A percentile compares a stretch with the other conserved stretches of the same genome.
phyloP scores from a whole-genome alignment of 306 rosid species.

The Betula pendula region DNA sequence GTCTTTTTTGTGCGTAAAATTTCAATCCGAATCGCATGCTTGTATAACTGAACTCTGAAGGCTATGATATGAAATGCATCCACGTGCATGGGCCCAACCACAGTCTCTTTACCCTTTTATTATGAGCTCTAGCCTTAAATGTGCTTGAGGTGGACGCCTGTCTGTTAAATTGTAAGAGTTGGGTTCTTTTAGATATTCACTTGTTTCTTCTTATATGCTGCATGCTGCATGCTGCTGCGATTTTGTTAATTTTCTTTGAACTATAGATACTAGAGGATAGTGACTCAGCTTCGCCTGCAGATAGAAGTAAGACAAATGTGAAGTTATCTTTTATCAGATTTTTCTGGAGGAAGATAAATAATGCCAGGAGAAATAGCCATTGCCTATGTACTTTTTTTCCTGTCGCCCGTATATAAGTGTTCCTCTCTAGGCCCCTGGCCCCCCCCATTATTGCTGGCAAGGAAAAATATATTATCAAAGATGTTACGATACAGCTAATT shows the following conservation, averaged over 20 bases:
- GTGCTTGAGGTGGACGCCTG: background rate
- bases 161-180: background rate
- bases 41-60: background rate
- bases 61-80: background rate
- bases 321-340: background rate
- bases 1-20: background rate
- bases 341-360: background rate
- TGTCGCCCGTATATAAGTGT: background rate
- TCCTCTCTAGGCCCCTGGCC: background rate
- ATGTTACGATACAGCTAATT: background rate
- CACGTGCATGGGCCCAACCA: background rate
- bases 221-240: background rate
- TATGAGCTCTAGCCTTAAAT: too few species aligned
- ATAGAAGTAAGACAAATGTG: background rate
- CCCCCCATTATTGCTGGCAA: constrained; percentile 10
- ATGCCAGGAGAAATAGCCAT: constrained; percentile 5
- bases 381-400: background rate
- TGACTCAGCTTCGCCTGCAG: too few species aligned
- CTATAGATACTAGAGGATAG: background rate
- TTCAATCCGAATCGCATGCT: background rate
- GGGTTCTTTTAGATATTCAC: too few species aligned
- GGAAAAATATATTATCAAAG: constrained; percentile 1
- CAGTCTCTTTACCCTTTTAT: background rate
- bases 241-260: background rate
- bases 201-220: background rate